These are phyloP conservation scores for Stemphylium lycopersici DNA, from an alignment of 2,329 filamentous ascomycete species.

Conservation along the genomic window DNA sequence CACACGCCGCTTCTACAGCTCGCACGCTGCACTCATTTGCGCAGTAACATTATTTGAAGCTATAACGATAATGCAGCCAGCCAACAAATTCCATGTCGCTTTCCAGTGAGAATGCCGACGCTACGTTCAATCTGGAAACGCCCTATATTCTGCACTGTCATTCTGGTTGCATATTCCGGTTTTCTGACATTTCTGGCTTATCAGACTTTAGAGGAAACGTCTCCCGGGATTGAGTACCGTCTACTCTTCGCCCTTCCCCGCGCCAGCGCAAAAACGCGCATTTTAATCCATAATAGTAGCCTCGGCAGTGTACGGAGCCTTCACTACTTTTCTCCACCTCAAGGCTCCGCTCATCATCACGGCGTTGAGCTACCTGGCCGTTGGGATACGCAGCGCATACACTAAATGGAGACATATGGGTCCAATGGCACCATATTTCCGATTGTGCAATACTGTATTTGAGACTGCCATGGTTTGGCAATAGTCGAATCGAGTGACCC, in stretches of 20 bases:
- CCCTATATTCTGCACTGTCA: constrained; percentile 4
- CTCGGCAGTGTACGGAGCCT: background rate
- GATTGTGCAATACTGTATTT: constrained; percentile 7
- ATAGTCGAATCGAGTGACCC: constrained; percentile 1
- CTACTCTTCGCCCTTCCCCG: background rate
- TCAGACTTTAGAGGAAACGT: background rate
- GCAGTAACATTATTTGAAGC: background rate
- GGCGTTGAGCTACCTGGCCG: background rate
- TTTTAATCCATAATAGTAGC: too few relatives aligned
- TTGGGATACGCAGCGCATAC: background rate
- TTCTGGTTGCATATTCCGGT: constrained; percentile 15
- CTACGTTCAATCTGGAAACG: constrained; percentile 7
- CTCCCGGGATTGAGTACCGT: background rate
- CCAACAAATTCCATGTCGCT: constrained; percentile 9
- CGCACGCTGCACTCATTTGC: background rate
- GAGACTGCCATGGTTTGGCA: constrained; percentile 16
- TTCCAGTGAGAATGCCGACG: constrained; percentile 13
- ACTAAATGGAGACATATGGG: background rate
- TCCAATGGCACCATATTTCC: background rate
- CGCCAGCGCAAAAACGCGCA: background rate
- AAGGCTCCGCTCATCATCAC: background rate
- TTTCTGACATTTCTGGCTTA: constrained; percentile 4
- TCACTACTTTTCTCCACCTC: background rate
- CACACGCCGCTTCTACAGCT: background rate
- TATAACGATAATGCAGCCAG: constrained; percentile 3